phyloP scores from a whole-genome alignment of 2,329 filamentous ascomycete genomes.

The Juglanconis sp. region DNA sequence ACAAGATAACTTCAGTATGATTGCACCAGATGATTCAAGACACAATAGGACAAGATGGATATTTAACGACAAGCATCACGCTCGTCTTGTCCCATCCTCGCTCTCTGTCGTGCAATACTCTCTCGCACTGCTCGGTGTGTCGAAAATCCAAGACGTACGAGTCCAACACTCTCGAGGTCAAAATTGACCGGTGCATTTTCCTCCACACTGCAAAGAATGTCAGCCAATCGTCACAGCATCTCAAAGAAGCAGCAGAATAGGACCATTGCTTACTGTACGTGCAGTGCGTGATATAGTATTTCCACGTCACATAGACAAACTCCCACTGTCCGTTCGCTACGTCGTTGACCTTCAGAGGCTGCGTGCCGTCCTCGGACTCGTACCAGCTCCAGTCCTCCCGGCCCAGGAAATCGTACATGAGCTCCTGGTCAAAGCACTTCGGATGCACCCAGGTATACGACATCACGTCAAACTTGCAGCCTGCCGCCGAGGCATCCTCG shows the following conservation, averaged over 20 bases:
- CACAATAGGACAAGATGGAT: conserved; percentile 5
- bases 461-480: conserved; percentile 10
- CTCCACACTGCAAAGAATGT: conserved; percentile 1
- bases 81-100: neutral
- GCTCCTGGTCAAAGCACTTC: conserved; percentile 10
- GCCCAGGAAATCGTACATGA: conserved; percentile 11
- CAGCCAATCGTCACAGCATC: neutral
- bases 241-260: neutral
- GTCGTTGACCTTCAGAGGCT: neutral
- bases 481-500: conserved; percentile 2
- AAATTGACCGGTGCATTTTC: conserved; percentile 9
- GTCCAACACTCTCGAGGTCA: conserved; percentile 7
- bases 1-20: neutral
- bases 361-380: neutral
- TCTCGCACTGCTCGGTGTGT: conserved; percentile 9
- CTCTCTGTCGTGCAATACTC: conserved; percentile 4
- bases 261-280: conserved; percentile 2
- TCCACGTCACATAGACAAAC: conserved; percentile 11
- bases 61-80: conserved; percentile 10
- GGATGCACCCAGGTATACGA: conserved; percentile 13
- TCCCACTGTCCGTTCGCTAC: conserved; percentile 2
- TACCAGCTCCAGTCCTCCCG: conserved; percentile 5
- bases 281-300: conserved; percentile 9
- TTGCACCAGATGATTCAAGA: neutral
- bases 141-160: conserved; percentile 7